Conservation (phyloP, 1,284 basidiomycete species). For the Moesziomyces sp. region DNA sequence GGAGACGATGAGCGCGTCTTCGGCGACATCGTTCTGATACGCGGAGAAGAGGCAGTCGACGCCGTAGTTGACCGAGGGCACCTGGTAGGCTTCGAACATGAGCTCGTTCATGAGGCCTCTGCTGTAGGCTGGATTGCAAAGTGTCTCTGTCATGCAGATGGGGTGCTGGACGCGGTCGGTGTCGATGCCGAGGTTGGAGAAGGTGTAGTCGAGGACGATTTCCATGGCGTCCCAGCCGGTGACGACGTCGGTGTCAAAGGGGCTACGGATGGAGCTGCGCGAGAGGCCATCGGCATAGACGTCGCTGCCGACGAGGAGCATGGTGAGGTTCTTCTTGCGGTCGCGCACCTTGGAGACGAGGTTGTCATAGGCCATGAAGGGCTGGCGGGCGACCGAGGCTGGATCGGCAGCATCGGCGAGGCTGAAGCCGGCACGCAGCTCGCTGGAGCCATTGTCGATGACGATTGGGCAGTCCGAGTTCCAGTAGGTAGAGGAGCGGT, state of each 20-base stretch:
- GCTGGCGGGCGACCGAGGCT: conserved; percentile 20
- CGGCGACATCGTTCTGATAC: conserved; percentile 69
- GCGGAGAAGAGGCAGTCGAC: conserved; percentile 94
- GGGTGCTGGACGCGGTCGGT: conserved; percentile 84
- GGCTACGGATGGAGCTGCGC: conserved; percentile 52
- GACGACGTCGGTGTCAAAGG: conserved; percentile 65
- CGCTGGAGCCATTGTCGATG: conserved; percentile 92
- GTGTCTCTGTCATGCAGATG: conserved; percentile 90
- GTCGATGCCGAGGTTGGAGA: conserved; percentile 86
- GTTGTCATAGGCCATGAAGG: conserved; percentile 58
- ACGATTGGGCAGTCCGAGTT: conserved; percentile 73
- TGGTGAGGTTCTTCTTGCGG: conserved; percentile 54
- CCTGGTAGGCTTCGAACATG: conserved; percentile 92
- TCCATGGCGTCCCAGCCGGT: conserved; percentile 71
- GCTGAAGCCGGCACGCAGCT: conserved; percentile 87
- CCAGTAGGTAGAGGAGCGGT: conserved; percentile 51
- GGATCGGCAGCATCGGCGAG: conserved; percentile 59
- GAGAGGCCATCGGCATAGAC: conserved; percentile 62
- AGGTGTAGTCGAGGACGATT: conserved; percentile 90
- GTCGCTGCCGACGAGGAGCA: conserved; percentile 62
- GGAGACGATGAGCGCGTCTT: conserved; percentile 60
- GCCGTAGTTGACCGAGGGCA: conserved; percentile 86
- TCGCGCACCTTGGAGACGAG: conserved; percentile 63
- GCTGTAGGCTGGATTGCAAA: conserved; percentile 89
- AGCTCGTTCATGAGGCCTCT: conserved; percentile 91